phyloP scores from a whole-genome alignment of 2,329 filamentous ascomycete species.

The Blastomyces emzantsi region DNA sequence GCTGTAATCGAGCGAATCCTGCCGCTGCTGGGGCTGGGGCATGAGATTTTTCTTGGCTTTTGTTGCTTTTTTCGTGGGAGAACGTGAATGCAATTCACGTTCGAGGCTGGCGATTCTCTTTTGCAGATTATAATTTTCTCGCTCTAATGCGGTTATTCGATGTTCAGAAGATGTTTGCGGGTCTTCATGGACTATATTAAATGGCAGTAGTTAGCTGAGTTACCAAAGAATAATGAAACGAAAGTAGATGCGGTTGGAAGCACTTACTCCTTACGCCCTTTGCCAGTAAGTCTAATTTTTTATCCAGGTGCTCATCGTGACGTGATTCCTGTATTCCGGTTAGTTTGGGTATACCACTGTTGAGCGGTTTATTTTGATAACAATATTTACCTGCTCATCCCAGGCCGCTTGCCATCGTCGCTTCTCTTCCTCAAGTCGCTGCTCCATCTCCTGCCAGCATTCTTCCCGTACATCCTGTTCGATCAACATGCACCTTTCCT shows the following conservation, averaged over 20 bases:
- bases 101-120: conserved; percentile 56
- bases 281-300: conserved; percentile 69
- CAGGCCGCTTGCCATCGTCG: conserved; percentile 71
- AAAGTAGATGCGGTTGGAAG: conserved; percentile 21
- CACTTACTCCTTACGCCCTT: conserved; percentile 43
- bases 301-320: conserved; percentile 76
- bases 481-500: conserved; percentile 58
- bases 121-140: conserved; percentile 62
- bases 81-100: conserved; percentile 55
- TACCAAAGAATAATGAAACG: conserved; percentile 1
- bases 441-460: conserved; percentile 78
- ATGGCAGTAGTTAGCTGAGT: conserved; percentile 14
- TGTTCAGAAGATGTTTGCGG: conserved; percentile 47
- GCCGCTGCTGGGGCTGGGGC: conserved; percentile 13
- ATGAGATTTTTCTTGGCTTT: conserved; percentile 25
- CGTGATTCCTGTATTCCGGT: conserved; percentile 45
- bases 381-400: conserved; percentile 54
- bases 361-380: background rate
- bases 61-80: conserved; percentile 47
- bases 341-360: conserved; percentile 10
- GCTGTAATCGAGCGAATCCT: conserved; percentile 23
- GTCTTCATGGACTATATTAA: conserved; percentile 38
- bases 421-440: conserved; percentile 63
- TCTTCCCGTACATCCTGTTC: conserved; percentile 85
- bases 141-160: conserved; percentile 54